Percentiles rank a stretch among this genome's conserved stretches.
phyloP scores from a whole-genome alignment of 2,329 filamentous ascomycete species.

The Colletotrichum nymphaeae region DNA sequence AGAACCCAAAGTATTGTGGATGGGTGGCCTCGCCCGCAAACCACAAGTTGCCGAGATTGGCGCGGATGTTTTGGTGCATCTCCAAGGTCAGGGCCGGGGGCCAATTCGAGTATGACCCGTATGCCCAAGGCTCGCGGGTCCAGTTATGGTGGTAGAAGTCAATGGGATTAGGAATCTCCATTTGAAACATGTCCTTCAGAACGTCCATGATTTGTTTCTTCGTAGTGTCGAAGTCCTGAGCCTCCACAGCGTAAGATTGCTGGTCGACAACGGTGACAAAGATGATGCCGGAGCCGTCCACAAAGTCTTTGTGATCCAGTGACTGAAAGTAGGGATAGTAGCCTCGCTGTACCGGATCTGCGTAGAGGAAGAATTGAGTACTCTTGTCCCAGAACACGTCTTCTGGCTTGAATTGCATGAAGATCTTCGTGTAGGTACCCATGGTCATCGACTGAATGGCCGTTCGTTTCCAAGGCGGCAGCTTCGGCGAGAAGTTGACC shows the following conservation, averaged over 20 bases:
- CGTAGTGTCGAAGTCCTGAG: slow-evolving; percentile 68
- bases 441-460: slow-evolving; percentile 74
- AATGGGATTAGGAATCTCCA: slow-evolving; percentile 67
- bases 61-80: slow-evolving; percentile 74
- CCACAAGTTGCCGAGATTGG: slow-evolving; percentile 70
- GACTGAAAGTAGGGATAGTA: slow-evolving; percentile 73
- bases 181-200: slow-evolving; percentile 69
- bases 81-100: slow-evolving; percentile 71
- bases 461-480: slow-evolving; percentile 73
- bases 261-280: slow-evolving; percentile 72
- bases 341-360: slow-evolving; percentile 53
- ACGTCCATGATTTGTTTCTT: slow-evolving; percentile 67
- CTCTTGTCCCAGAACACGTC: slow-evolving; percentile 71
- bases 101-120: slow-evolving; percentile 77
- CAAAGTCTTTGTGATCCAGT: slow-evolving; percentile 66
- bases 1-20: slow-evolving; percentile 72
- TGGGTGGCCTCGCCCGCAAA: slow-evolving; percentile 75
- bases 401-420: slow-evolving; percentile 70
- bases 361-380: slow-evolving; percentile 58
- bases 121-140: slow-evolving; percentile 58
- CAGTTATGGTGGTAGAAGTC: slow-evolving; percentile 72
- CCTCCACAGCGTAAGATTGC: slow-evolving; percentile 68
- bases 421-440: slow-evolving; percentile 80
- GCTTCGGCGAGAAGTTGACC: slow-evolving; percentile 66
- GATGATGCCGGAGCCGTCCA: slow-evolving; percentile 71